A percentile compares a stretch with the other conserved stretches of the same genome.
Evolutionary conservation across 2,329 filamentous ascomycete genomes (phyloP).

Genomic region (Geoglossum cookeanum): DNA sequence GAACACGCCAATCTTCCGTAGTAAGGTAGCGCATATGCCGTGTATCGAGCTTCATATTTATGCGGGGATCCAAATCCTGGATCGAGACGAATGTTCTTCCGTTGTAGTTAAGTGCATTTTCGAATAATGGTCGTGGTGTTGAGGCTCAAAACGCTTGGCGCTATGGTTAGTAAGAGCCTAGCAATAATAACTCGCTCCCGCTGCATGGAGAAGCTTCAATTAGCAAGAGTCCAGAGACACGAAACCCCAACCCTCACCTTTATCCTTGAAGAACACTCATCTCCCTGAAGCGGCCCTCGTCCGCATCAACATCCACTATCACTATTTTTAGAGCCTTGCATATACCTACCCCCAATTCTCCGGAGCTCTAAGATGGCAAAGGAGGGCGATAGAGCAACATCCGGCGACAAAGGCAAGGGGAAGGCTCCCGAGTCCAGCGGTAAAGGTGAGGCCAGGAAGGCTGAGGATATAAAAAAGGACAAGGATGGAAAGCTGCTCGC

Average conservation of each 20-base stretch:
- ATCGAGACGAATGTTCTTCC: neutral
- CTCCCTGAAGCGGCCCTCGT: neutral
- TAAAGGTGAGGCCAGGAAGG: slow-evolving; percentile 35
- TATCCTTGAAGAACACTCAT: neutral
- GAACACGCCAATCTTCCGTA: slow-evolving; percentile 83
- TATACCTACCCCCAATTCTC: neutral
- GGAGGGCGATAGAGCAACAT: slow-evolving; percentile 70
- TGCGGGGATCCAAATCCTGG: neutral
- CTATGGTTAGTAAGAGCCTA: neutral
- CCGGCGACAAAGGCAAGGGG: slow-evolving; percentile 87
- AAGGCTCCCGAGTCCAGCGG: slow-evolving; percentile 60
- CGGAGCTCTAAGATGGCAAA: slow-evolving; percentile 51
- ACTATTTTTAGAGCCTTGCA: neutral
- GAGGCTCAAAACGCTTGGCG: neutral
- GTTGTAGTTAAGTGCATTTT: neutral
- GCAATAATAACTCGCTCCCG: neutral
- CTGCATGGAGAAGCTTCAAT: neutral
- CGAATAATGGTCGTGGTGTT: slow-evolving; percentile 1
- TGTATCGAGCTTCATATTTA: slow-evolving; percentile 80
- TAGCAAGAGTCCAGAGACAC: neutral
- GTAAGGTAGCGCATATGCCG: slow-evolving; percentile 84
- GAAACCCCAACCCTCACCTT: neutral
- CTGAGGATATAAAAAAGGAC: slow-evolving; percentile 37
- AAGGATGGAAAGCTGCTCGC: slow-evolving; percentile 50
- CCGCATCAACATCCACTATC: neutral